Evolutionary conservation across 116 monocot species (phyloP).

Genomic region (Trichopus zeylanicus): DNA sequence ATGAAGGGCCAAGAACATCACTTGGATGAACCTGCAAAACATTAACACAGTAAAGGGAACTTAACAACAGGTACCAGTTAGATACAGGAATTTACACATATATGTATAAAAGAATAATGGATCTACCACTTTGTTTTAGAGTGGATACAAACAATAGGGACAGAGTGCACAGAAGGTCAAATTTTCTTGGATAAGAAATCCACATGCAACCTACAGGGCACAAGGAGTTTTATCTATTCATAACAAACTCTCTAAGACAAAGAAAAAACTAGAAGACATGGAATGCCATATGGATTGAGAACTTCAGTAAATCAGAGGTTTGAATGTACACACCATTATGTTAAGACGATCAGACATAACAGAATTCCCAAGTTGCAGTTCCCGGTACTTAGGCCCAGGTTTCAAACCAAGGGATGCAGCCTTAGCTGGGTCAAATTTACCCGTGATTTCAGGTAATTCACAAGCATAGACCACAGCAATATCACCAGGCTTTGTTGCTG

Average conservation of each 20-base stretch:
- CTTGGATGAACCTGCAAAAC: slow-evolving; percentile 71
- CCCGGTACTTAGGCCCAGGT: slow-evolving; percentile 94
- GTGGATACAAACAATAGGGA: too few relatives aligned
- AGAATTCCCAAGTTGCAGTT: slow-evolving; percentile 97
- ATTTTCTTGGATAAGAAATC: too few relatives aligned
- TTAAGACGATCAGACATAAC: slow-evolving; percentile 72
- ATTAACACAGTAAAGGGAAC: background rate
- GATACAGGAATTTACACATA: background rate
- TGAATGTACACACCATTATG: slow-evolving; percentile 39
- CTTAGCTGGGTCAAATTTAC: slow-evolving; percentile 94
- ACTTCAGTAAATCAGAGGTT: background rate
- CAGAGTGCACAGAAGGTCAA: too few relatives aligned
- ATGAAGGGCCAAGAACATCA: slow-evolving; percentile 89
- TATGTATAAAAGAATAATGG: too few relatives aligned
- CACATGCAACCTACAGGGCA: too few relatives aligned
- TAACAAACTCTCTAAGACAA: too few relatives aligned
- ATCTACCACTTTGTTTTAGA: too few relatives aligned
- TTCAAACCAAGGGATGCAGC: slow-evolving; percentile 71
- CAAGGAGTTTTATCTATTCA: too few relatives aligned
- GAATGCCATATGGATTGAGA: background rate
- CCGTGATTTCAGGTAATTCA: slow-evolving; percentile 87
- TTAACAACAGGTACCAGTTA: background rate
- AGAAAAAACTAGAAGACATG: background rate
- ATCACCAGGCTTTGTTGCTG: slow-evolving; percentile 59
- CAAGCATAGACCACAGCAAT: slow-evolving; percentile 83